Percentiles rank a stretch among this genome's conserved stretches.
Conservation (phyloP, 345 rosid species). For the Orychophragmus violaceus region DNA sequence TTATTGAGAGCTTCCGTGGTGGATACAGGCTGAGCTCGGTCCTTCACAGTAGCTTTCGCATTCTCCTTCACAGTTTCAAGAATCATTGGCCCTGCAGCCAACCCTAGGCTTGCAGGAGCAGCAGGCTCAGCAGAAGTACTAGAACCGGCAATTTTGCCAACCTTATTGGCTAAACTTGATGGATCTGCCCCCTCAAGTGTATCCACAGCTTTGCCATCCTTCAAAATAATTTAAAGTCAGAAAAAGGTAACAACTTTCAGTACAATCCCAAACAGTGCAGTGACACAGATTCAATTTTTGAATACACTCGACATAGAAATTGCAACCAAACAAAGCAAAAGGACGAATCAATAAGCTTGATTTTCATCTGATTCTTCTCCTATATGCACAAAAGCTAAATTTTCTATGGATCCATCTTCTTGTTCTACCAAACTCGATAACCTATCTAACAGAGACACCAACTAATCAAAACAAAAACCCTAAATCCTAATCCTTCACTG, state of each 20-base stretch:
- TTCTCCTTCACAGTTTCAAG: constrained; percentile 73
- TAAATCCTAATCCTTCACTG: neutral
- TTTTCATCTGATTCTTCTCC: neutral
- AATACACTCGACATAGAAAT: too few species aligned
- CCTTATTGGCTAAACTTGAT: constrained; percentile 89
- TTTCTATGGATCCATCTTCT: neutral
- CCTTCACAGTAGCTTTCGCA: constrained; percentile 46
- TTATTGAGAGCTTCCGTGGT: constrained; percentile 33
- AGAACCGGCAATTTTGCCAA: constrained; percentile 65
- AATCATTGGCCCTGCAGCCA: constrained; percentile 84
- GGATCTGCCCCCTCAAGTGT: constrained; percentile 96
- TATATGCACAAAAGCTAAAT: neutral
- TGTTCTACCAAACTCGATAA: neutral
- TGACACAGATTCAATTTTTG: neutral
- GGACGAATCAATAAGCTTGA: neutral
- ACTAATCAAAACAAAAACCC: neutral
- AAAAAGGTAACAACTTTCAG: neutral
- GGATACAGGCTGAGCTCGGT: constrained; percentile 35
- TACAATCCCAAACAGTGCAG: constrained; percentile 7
- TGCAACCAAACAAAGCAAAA: too few species aligned
- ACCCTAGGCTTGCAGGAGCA: constrained; percentile 95
- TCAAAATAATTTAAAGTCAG: constrained; percentile 5
- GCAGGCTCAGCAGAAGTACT: constrained; percentile 69
- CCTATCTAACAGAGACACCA: neutral
- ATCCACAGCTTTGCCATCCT: constrained; percentile 82